These are phyloP conservation scores for Saccharomycopsis oosterbeekiorum DNA, from an alignment of 805 yeast species.

Conservation along the genomic window DNA sequence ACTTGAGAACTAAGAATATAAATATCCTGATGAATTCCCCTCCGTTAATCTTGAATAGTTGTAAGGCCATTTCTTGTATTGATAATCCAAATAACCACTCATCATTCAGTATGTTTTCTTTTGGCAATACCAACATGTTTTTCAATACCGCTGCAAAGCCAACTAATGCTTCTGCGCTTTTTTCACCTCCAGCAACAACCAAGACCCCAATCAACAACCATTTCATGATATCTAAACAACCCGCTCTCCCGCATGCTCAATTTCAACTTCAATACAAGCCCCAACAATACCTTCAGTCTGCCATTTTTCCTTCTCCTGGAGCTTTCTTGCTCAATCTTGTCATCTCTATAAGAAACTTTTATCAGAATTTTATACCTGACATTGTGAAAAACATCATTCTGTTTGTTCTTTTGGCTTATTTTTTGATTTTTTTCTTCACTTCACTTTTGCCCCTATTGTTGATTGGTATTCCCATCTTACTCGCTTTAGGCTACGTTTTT, in stretches of 20 bases:
- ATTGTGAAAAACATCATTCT: not conserved
- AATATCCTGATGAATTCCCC: not conserved
- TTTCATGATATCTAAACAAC: not conserved
- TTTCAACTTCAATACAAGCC: not conserved
- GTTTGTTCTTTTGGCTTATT: not conserved
- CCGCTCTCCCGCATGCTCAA: not conserved
- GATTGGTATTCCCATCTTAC: not conserved
- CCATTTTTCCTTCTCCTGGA: not conserved
- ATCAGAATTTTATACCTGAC: not conserved
- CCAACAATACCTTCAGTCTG: not conserved
- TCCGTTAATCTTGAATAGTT: too few relatives aligned
- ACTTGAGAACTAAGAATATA: not conserved
- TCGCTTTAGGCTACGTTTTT: not conserved
- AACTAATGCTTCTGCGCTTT: too few relatives aligned
- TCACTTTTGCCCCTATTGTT: not conserved
- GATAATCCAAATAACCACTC: not conserved
- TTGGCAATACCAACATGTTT: too few relatives aligned
- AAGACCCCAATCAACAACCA: too few relatives aligned
- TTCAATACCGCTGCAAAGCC: too few relatives aligned
- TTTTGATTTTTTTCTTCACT: not conserved
- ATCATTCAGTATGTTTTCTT: too few relatives aligned
- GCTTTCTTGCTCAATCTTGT: not conserved
- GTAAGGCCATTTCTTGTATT: not conserved
- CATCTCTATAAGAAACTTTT: not conserved
- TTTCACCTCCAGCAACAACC: too few relatives aligned